Base-by-base conservation (phyloP, 805 yeast genomes). In the Maudiozyma turicensis region DNA sequence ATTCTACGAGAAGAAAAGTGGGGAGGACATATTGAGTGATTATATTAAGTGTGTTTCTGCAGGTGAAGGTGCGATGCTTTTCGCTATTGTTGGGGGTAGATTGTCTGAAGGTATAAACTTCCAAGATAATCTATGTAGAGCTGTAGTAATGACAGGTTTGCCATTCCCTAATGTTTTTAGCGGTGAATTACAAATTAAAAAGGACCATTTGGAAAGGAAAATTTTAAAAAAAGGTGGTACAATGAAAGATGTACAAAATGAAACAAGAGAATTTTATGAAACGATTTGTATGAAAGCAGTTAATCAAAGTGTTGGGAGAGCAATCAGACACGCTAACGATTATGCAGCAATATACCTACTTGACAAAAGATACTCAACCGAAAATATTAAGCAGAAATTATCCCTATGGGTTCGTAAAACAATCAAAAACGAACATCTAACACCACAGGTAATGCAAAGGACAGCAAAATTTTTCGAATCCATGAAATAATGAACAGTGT, bases 71-170 rank as follows among this genome's bases (percentile, higher is more conserved):
- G 90, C 95, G 0, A 56, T 85, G 1, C 64, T 90, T 5, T 70
- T 91, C 31, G 81, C 96, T 0, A 95, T 91, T 0, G 95, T 91
- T 13, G 96, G 96, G 1, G 98, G 97, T 0, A 84, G 84, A 59
- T 72, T 90, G 68, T 86, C 95, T 0, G 98, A 90, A 64, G 98
- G 98, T 5, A 91, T 90, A 41, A 90, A 90, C 61, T 90, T 91
- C 63, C 78, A 90, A 9, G 91, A 89, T 59, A 80, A 83, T 39
- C 67, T 91, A n/a, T 96, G 96, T 0, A 72, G 97, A 50, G 89
- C 86, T 0, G 90, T 91, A 0, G 70, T 86, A 1, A 83, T 91
- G 84, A 72, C 87, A 10, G 98, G 97, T 0, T 63, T 91, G 39
- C 97, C 98, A 2, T 91, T 76, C 58, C 97, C 98, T 0, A 91